phyloP scores from a whole-genome alignment of 495 filamentous ascomycete genomes.

The Penicillium steckii region DNA sequence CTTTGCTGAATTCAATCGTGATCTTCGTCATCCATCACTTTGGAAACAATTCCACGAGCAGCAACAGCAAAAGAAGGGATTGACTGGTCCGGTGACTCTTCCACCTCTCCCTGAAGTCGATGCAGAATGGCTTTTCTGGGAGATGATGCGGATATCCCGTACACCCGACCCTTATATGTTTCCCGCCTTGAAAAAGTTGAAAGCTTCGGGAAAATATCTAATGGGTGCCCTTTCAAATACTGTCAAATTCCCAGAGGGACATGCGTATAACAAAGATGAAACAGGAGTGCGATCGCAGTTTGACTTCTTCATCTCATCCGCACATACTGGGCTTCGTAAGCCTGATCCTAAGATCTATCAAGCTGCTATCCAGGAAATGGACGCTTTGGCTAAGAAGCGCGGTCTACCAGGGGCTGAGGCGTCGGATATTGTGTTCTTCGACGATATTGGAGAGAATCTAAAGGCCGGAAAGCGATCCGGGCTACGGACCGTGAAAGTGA shows the following conservation, averaged over 20 bases:
- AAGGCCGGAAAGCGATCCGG: conserved; percentile 74
- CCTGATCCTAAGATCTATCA: conserved; percentile 81
- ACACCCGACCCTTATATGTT: conserved; percentile 82
- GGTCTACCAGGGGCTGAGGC: conserved; percentile 57
- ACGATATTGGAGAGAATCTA: conserved; percentile 95
- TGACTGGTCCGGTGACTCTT: conserved; percentile 26
- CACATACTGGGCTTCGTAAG: conserved; percentile 86
- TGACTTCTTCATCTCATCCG: conserved; percentile 79
- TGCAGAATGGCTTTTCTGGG: conserved; percentile 79
- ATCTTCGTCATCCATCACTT: conserved; percentile 61
- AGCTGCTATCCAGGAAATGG: conserved; percentile 62
- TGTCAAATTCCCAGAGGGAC: conserved; percentile 70
- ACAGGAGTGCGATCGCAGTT: conserved; percentile 61
- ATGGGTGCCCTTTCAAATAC: conserved; percentile 89
- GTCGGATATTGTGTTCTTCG: conserved; percentile 79
- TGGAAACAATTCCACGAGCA: conserved; percentile 64
- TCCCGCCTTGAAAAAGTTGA: conserved; percentile 72
- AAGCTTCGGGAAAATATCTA: conserved; percentile 61
- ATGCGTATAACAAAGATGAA: conserved; percentile 49
- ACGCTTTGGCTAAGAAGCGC: conserved; percentile 55
- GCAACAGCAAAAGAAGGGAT: conserved; percentile 30
- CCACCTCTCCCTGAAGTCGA: conserved; percentile 74
- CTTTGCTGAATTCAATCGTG: conserved; percentile 72
- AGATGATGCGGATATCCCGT: conserved; percentile 80
- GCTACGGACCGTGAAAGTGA: conserved; percentile 81